A percentile compares a stretch with the other conserved stretches of the same genome.
These are phyloP conservation scores for Leishmania amazonensis DNA, from an alignment of 208 protist species.

Conservation along the genomic window DNA sequence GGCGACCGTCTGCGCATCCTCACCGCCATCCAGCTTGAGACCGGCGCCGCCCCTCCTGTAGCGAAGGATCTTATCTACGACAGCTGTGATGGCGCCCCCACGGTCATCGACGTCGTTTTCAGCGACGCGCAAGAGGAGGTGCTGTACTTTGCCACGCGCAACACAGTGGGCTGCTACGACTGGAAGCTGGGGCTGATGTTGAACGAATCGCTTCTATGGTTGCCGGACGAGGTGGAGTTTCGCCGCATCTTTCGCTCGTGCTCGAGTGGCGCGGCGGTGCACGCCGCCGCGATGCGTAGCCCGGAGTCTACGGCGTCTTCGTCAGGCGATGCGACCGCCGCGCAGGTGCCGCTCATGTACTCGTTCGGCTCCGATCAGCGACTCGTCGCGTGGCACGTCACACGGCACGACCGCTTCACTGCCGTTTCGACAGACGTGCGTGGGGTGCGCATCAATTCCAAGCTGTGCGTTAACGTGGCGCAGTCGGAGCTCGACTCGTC, in stretches of 20 bases:
- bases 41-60: constrained; percentile 15
- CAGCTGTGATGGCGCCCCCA: constrained; percentile 56
- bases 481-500: constrained; percentile 58
- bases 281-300: neutral
- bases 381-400: constrained; percentile 73
- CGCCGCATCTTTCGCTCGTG: constrained; percentile 73
- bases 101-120: constrained; percentile 80
- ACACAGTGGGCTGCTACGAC: constrained; percentile 77
- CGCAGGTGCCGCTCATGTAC: constrained; percentile 70
- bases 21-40: constrained; percentile 33
- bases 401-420: constrained; percentile 46
- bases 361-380: constrained; percentile 77
- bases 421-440: constrained; percentile 66
- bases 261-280: constrained; percentile 14
- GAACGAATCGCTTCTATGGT: constrained; percentile 78
- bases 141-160: constrained; percentile 73
- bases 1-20: constrained; percentile 73
- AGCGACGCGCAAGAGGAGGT: constrained; percentile 77
- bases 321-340: neutral
- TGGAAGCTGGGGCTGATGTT: constrained; percentile 73
- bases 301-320: neutral
- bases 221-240: constrained; percentile 68
- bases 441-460: constrained; percentile 67
- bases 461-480: constrained; percentile 58
- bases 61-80: constrained; percentile 76